phyloP scores from a whole-genome alignment of 2,329 filamentous ascomycete genomes.

The Bipolaris victoriae region DNA sequence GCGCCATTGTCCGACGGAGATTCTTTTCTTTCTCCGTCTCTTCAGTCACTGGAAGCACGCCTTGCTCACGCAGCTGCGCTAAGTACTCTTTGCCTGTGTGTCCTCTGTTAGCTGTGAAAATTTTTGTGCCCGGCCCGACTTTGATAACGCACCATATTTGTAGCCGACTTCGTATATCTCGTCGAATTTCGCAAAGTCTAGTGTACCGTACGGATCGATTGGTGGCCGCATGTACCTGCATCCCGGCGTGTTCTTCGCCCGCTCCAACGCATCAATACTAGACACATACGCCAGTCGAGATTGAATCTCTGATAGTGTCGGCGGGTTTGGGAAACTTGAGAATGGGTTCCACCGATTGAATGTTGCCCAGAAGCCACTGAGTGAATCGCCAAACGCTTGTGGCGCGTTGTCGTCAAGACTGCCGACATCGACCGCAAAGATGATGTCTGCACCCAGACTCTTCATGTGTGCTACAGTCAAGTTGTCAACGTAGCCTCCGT shows the following conservation, averaged over 20 bases:
- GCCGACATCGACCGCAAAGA: conserved; percentile 95
- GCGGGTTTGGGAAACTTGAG: conserved; percentile 85
- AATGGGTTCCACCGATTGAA: conserved; percentile 98
- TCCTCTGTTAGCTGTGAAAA: conserved; percentile 1
- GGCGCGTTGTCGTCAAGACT: conserved; percentile 89
- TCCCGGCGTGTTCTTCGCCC: conserved; percentile 87
- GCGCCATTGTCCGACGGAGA: conserved; percentile 59
- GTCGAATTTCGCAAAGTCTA: conserved; percentile 97
- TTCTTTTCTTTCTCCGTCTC: conserved; percentile 60
- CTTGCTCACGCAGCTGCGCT: conserved; percentile 76
- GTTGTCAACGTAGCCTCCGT: conserved; percentile 97
- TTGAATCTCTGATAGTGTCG: conserved; percentile 94
- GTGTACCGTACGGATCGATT: conserved; percentile 88
- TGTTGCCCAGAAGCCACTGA: conserved; percentile 94
- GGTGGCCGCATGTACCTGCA: conserved; percentile 97
- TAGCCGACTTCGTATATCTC: conserved; percentile 94
- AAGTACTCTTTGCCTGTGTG: conserved; percentile 71
- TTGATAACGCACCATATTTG: conserved; percentile 62
- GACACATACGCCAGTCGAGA: conserved; percentile 93
- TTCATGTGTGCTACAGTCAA: conserved; percentile 98
- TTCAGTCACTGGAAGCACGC: conserved; percentile 67
- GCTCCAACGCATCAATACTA: conserved; percentile 90
- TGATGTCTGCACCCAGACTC: conserved; percentile 85
- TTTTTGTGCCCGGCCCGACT: conserved; percentile 2
- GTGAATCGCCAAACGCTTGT: conserved; percentile 89